Base-by-base conservation (phyloP, 2,329 filamentous ascomycete species). In the Clonostachys rosea region DNA sequence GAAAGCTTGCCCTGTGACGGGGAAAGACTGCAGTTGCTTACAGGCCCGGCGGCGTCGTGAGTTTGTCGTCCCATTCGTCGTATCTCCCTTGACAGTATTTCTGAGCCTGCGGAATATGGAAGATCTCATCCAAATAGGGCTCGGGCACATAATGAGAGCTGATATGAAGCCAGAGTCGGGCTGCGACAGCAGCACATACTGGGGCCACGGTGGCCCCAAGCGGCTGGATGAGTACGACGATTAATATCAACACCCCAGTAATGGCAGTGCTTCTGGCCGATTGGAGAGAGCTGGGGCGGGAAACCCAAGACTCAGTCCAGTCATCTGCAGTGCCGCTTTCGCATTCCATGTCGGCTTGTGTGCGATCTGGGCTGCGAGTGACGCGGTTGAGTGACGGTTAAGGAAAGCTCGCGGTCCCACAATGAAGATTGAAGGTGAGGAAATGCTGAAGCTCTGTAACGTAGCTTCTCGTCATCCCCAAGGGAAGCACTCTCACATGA, bases 41-140 rank as follows among this genome's bases (percentile, higher is more conserved):
- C 71, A 99, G 71, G 34, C 91, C 94, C 1, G 94, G 92, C 1
- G 94, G 94, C 2, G 94, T 99, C 1, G 94, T 99, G 61, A 99
- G 94, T 64, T 97, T 99, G 50, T 92, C 86, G 66, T 99, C 91
- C 94, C 94, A 99, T 47, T 89, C 76, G 12, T 66, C 62, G 70
- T 86, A 95, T 46, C 78, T 78, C 11, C 86, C 84, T 39, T 78
- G 64, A 64, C 91, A 96, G 65, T 96, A 99, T 33, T 80, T 82
- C 58, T 95, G 89, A 0, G 91, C 91, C 67, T 99, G 94, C 0
- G 90, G 89, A 18, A 96, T 85, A 63, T 99, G 89, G 52, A 94
- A 95, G 33, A 90, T 73, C 61, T 95, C 89, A 62, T 95, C 89
- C 34, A 83, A 62, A 52, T 83, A 83, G 0, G 79, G 78, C 47